A percentile compares a stretch with the other conserved stretches of the same genome.
Conservation (phyloP, 257 asterid genomes). For the Nicotiana benthamiana region DNA sequence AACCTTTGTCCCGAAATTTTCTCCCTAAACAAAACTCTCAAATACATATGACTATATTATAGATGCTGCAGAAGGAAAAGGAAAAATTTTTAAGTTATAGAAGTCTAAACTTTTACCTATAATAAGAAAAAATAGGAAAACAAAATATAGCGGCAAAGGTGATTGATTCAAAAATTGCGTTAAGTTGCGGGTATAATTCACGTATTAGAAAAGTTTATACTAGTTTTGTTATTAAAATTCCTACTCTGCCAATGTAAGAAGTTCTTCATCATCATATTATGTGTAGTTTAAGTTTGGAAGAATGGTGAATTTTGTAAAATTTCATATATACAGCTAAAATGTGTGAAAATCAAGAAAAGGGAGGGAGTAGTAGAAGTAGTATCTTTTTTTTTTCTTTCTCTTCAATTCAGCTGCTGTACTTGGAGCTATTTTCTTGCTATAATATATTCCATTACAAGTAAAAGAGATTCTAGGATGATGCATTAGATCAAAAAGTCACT, state of each 20-base stretch:
- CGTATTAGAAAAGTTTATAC: no score
- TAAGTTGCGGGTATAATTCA: no score
- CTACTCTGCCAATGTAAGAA: no score
- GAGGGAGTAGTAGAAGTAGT: conserved; percentile 19
- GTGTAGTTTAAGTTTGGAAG: background rate
- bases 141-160: no score
- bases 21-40: no score
- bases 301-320: conserved; percentile 14
- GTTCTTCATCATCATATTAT: background rate
- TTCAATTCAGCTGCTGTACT: conserved; percentile 44
- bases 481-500: conserved; percentile 46
- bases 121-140: no score
- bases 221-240: background rate
- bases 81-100: no score
- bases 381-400: background rate
- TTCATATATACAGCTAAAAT: conserved; percentile 40
- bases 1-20: no score
- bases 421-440: conserved; percentile 49
- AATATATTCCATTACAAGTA: conserved; percentile 52
- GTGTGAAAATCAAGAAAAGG: conserved; percentile 37
- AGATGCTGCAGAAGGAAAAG: no score
- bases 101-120: no score
- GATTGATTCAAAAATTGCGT: no score
- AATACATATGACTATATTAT: no score
- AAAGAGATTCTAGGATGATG: conserved; percentile 95